Conservation (phyloP, 1,139 yeast species). For the Pichia sp. region DNA sequence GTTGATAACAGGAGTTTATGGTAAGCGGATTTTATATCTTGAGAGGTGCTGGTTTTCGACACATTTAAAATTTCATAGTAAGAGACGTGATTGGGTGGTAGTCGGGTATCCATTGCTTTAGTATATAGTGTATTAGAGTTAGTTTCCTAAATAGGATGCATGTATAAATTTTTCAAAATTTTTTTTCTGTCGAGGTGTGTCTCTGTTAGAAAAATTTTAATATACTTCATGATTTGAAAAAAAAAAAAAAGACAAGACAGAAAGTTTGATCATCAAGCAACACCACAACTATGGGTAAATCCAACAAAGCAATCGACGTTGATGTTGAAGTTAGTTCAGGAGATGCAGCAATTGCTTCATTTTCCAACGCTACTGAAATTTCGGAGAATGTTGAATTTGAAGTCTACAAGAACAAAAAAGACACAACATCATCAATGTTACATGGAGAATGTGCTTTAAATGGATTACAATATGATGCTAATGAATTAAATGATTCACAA, state of each 20-base stretch:
- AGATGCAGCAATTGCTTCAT: constrained; percentile 35
- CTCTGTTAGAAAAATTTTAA: too few species aligned
- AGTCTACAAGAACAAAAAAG: constrained; percentile 28
- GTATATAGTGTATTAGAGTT: too few species aligned
- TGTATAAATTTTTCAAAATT: too few species aligned
- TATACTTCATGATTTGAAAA: not conserved
- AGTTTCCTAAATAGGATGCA: too few species aligned
- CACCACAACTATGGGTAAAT: constrained; percentile 3
- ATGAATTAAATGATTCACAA: constrained; percentile 32
- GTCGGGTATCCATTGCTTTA: not conserved
- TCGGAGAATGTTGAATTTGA: constrained; percentile 57
- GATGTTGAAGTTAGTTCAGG: constrained; percentile 19
- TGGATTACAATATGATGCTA: constrained; percentile 67
- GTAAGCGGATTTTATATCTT: constrained; percentile 57
- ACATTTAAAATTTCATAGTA: constrained; percentile 53
- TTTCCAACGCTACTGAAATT: constrained; percentile 68
- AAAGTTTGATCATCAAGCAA: too few species aligned
- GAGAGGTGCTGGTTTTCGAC: constrained; percentile 31
- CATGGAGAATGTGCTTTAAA: constrained; percentile 65
- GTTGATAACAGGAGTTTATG: constrained; percentile 45
- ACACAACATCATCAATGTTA: constrained; percentile 32
- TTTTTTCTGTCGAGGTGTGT: too few species aligned
- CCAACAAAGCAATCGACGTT: not conserved
- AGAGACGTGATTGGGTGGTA: constrained; percentile 17
- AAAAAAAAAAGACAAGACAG: too few species aligned